Conservation (phyloP, 441 rosid species). For the Pelargonium australe region DNA sequence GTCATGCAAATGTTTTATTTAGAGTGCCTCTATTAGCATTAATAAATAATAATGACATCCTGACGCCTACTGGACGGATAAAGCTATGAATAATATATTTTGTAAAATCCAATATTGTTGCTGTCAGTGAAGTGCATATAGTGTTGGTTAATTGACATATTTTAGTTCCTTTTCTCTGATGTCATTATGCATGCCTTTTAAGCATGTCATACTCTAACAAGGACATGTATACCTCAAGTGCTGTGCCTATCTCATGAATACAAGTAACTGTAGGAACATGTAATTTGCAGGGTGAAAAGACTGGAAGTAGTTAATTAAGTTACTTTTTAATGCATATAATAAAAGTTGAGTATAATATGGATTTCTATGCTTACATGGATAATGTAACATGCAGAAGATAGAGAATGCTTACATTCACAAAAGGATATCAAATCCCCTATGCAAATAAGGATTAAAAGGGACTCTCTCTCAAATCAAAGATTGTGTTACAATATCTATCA, state of each 20-base stretch:
- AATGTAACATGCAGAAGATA: background rate
- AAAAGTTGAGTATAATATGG: background rate
- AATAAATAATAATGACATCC: background rate
- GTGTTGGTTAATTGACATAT: slow-evolving; percentile 2
- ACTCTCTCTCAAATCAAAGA: background rate
- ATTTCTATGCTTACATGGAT: background rate
- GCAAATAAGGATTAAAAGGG: background rate
- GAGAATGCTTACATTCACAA: slow-evolving; percentile 4
- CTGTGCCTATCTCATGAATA: background rate
- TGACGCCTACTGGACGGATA: background rate
- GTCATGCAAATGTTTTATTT: background rate
- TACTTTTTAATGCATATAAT: background rate
- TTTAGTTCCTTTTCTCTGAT: background rate
- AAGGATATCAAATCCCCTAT: background rate
- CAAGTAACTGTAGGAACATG: background rate
- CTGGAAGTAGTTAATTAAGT: background rate
- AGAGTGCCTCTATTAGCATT: background rate
- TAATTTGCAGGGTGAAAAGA: too few relatives aligned
- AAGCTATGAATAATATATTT: background rate
- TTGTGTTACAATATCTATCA: slow-evolving; percentile 5
- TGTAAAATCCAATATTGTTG: background rate
- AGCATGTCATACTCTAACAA: slow-evolving; percentile 1
- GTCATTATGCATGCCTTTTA: slow-evolving; percentile 2
- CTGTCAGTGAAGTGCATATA: slow-evolving; percentile 5
- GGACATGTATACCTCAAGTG: background rate